Conservation (phyloP, 164 flowering plant species). For the Paratinospora sagittata region DNA sequence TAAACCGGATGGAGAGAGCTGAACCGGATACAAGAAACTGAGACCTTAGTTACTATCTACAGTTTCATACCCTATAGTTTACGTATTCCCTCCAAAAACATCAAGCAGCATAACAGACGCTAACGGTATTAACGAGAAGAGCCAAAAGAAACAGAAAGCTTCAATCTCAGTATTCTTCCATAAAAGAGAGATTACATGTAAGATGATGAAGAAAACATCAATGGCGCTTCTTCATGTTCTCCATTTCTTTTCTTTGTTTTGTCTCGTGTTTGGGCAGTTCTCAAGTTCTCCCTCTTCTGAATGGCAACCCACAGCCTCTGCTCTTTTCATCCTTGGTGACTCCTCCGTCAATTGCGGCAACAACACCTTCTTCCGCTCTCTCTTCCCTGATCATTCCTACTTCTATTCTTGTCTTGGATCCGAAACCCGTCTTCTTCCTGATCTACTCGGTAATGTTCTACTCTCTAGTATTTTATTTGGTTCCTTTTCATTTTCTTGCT, state of each 20-base stretch:
- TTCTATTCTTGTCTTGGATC: constrained; percentile 43
- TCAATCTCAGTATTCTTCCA: too few species aligned
- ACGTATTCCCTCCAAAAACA: too few species aligned
- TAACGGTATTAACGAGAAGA: too few species aligned
- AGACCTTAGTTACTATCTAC: too few species aligned
- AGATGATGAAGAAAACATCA: not conserved
- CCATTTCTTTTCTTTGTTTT: too few species aligned
- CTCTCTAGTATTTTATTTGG: not conserved
- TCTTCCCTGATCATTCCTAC: constrained; percentile 35
- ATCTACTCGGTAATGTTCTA: constrained; percentile 49
- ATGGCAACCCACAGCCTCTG: constrained; percentile 6
- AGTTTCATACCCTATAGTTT: too few species aligned
- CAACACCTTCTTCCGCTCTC: constrained; percentile 40
- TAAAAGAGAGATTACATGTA: not conserved
- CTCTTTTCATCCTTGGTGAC: constrained; percentile 54
- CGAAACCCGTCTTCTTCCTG: constrained; percentile 43
- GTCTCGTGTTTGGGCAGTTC: too few species aligned
- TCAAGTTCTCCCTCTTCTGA: not conserved
- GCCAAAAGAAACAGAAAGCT: too few species aligned
- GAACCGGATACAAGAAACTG: too few species aligned
- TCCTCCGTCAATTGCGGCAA: constrained; percentile 75
- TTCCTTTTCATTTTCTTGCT: not conserved
- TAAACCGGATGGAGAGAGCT: too few species aligned
- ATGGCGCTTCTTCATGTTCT: not conserved
- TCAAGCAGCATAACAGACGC: too few species aligned